Evolutionary conservation across 805 yeast genomes (phyloP).

Genomic region (Ogataea salicorniae): DNA sequence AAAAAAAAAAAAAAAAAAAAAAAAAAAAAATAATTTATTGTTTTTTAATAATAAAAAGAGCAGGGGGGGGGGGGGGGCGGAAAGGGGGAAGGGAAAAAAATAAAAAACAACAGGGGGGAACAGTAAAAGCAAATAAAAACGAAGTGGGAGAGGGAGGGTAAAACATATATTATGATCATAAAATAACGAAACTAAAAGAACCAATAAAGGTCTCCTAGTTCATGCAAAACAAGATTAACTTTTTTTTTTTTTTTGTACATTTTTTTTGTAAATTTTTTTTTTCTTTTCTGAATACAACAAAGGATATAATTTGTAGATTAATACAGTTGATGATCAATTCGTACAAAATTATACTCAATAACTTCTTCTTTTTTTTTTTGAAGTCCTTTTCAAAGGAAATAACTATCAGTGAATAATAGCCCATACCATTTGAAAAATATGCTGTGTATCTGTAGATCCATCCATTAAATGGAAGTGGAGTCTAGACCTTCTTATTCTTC

Average conservation of each 20-base stretch:
- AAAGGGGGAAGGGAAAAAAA: too few relatives aligned
- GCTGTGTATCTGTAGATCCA: constrained; percentile 1
- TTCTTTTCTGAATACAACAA: background rate
- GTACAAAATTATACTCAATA: background rate
- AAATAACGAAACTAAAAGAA: too few relatives aligned
- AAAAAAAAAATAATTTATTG: background rate
- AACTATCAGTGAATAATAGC: background rate
- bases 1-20: too few relatives aligned
- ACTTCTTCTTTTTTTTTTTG: background rate
- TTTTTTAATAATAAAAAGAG: background rate
- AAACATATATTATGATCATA: too few relatives aligned
- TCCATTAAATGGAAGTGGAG: background rate
- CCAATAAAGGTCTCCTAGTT: too few relatives aligned
- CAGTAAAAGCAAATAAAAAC: background rate
- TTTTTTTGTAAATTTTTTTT: background rate
- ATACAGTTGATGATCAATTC: constrained; percentile 6
- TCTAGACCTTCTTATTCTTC: background rate
- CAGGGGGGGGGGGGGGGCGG: background rate
- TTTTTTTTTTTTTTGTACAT: background rate
- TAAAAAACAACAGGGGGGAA: background rate
- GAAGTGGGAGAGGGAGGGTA: too few relatives aligned
- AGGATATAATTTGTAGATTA: background rate
- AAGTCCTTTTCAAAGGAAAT: too few relatives aligned
- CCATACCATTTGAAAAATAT: background rate
- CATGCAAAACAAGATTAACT: background rate